These are phyloP conservation scores for Aspergillus sclerotiicarbonarius DNA, from an alignment of 495 filamentous ascomycete species.

Conservation along the genomic window DNA sequence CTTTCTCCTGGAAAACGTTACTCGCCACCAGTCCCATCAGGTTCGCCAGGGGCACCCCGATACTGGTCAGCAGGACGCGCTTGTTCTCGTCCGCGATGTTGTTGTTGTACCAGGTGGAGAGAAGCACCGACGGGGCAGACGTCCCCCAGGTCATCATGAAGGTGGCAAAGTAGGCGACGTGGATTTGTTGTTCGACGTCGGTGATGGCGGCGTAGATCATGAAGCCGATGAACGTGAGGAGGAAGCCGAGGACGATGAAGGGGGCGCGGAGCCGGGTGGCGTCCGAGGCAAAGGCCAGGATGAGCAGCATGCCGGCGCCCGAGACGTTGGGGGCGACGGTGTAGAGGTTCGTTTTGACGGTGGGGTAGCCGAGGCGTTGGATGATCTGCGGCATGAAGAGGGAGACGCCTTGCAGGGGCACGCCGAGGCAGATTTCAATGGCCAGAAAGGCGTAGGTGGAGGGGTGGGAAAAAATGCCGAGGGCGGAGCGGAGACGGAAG, in stretches of 20 bases:
- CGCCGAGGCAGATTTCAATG: constrained; percentile 73
- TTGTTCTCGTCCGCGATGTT: constrained; percentile 74
- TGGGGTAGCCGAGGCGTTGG: constrained; percentile 56
- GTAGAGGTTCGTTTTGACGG: constrained; percentile 72
- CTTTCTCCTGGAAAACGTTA: constrained; percentile 71
- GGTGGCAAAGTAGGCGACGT: constrained; percentile 71
- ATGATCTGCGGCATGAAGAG: constrained; percentile 78
- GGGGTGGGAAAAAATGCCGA: constrained; percentile 62
- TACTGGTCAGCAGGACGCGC: constrained; percentile 66
- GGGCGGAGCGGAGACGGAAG: constrained; percentile 62
- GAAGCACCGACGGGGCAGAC: constrained; percentile 51
- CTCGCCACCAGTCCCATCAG: constrained; percentile 75
- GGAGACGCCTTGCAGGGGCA: constrained; percentile 67
- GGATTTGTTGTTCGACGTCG: constrained; percentile 55
- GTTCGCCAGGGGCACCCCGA: constrained; percentile 74
- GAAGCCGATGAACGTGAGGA: constrained; percentile 72
- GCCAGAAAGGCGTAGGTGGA: constrained; percentile 61
- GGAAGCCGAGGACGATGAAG: constrained; percentile 70
- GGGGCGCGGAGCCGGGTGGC: constrained; percentile 64
- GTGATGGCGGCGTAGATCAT: constrained; percentile 68
- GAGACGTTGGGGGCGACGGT: constrained; percentile 71
- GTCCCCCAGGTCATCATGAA: constrained; percentile 84
- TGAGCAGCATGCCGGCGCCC: constrained; percentile 66
- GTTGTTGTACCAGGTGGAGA: constrained; percentile 71
- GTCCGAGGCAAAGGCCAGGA: constrained; percentile 68